A percentile compares a stretch with the other conserved stretches of the same genome.
Evolutionary conservation across 1,139 yeast genomes (phyloP).

Genomic region (Candida labiduridarum): DNA sequence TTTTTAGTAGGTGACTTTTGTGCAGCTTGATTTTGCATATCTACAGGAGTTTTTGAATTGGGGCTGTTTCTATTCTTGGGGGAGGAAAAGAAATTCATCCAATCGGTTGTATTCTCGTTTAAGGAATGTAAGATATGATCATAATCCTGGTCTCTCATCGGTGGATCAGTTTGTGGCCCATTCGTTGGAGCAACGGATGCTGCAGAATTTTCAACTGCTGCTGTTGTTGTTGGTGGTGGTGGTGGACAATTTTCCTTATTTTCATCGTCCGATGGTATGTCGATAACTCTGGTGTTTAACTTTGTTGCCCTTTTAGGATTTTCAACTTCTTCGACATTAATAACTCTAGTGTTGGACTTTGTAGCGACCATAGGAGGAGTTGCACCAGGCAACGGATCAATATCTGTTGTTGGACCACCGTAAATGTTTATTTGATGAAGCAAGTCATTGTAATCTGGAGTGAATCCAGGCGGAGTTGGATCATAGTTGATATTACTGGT

Average conservation of each 20-base stretch:
- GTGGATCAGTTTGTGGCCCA: slow-evolving; percentile 12
- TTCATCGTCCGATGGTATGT: slow-evolving; percentile 26
- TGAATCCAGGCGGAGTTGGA: slow-evolving; percentile 17
- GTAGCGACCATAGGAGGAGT: slow-evolving; percentile 56
- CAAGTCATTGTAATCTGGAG: slow-evolving; percentile 47
- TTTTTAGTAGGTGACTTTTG: slow-evolving; percentile 20
- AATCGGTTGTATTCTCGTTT: slow-evolving; percentile 23
- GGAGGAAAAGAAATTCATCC: slow-evolving; percentile 49
- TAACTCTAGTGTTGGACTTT: slow-evolving; percentile 48
- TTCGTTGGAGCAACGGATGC: not conserved
- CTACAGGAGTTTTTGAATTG: slow-evolving; percentile 41
- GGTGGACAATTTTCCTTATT: slow-evolving; percentile 47
- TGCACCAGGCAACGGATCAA: slow-evolving; percentile 49
- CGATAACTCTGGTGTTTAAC: slow-evolving; percentile 48
- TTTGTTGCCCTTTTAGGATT: slow-evolving; percentile 49
- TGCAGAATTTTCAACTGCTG: not conserved
- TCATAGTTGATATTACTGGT: slow-evolving; percentile 4
- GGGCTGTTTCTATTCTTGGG: slow-evolving; percentile 50
- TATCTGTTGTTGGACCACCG: slow-evolving; percentile 59
- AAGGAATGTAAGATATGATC: slow-evolving; percentile 45
- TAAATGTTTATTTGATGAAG: slow-evolving; percentile 50
- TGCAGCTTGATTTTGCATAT: slow-evolving; percentile 13
- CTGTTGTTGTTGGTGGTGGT: slow-evolving; percentile 9
- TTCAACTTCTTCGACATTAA: slow-evolving; percentile 28
- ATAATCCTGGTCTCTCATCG: slow-evolving; percentile 33